phyloP scores from a whole-genome alignment of 148 eudicot genomes.

The Arbutus unedo region DNA sequence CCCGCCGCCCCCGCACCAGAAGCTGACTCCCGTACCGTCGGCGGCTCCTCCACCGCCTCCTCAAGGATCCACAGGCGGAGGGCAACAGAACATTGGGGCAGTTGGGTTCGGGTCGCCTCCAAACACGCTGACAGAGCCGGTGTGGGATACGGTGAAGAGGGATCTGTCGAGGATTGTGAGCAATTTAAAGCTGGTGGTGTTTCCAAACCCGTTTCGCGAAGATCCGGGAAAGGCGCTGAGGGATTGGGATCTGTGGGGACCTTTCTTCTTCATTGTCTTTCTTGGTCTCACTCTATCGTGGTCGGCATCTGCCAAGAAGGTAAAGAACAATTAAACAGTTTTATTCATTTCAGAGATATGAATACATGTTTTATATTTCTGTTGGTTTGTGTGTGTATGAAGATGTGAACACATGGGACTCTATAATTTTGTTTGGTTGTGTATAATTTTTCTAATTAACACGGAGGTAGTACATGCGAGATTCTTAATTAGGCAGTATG shows the following conservation, averaged over 20 bases:
- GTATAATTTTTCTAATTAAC: too few species aligned
- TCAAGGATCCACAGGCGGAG: background rate
- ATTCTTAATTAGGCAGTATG: too few species aligned
- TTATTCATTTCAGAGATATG: too few species aligned
- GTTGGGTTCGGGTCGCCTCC: conserved; percentile 59
- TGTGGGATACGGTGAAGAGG: conserved; percentile 85
- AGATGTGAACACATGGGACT: too few species aligned
- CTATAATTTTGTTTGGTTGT: too few species aligned
- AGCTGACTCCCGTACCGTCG: conserved; percentile 29
- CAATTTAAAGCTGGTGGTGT: conserved; percentile 87
- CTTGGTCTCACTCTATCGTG: conserved; percentile 88
- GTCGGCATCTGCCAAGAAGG: conserved; percentile 98
- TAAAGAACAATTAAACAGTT: background rate
- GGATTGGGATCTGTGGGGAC: conserved; percentile 99
- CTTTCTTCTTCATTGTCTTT: conserved; percentile 90
- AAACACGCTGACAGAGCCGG: conserved; percentile 84
- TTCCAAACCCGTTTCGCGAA: conserved; percentile 78
- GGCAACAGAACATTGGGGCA: conserved; percentile 16
- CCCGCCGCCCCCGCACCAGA: conserved; percentile 32
- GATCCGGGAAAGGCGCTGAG: conserved; percentile 88
- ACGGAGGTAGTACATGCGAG: too few species aligned
- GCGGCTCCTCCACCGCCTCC: conserved; percentile 28
- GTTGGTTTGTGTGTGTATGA: background rate
- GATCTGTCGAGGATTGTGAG: conserved; percentile 82
- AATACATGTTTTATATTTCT: too few species aligned